phyloP scores from a whole-genome alignment of 257 asterid genomes.

The Primulina tabacum region DNA sequence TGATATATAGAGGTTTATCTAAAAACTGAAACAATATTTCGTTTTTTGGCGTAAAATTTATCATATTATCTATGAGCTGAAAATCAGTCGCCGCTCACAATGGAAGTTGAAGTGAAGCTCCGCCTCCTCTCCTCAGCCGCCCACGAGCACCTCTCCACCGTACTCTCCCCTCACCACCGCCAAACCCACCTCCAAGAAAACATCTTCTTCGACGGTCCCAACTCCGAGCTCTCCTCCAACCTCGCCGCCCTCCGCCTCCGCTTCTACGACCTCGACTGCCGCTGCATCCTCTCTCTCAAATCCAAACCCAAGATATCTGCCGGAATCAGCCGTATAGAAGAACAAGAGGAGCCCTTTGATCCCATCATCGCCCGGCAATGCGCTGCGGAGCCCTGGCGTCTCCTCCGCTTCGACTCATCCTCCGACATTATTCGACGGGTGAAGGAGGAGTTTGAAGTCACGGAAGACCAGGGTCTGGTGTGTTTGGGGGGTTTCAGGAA shows the following conservation, averaged over 20 bases:
- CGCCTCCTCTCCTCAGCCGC: conserved; percentile 60
- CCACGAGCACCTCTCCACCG: conserved; percentile 45
- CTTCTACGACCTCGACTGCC: conserved; percentile 81
- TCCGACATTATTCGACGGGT: conserved; percentile 50
- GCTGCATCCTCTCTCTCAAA: conserved; percentile 68
- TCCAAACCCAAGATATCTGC: conserved; percentile 57
- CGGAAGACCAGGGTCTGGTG: conserved; percentile 40
- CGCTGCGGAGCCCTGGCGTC: conserved; percentile 66
- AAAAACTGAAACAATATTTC: too few relatives aligned
- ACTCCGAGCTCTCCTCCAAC: conserved; percentile 62
- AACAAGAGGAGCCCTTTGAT: conserved; percentile 76
- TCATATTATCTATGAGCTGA: too few relatives aligned
- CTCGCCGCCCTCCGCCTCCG: conserved; percentile 91
- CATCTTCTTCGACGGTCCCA: conserved; percentile 76
- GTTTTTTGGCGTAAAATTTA: too few relatives aligned
- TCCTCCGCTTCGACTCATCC: conserved; percentile 37
- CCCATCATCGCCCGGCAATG: conserved; percentile 65
- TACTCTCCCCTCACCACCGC: conserved; percentile 47
- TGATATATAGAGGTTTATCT: too few relatives aligned
- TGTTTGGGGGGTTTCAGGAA: conserved; percentile 83
- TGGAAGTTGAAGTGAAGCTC: conserved; percentile 93
- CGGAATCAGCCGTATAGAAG: conserved; percentile 78
- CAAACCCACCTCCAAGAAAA: conserved; percentile 73
- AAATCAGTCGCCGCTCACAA: conserved; percentile 18
- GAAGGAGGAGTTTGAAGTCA: conserved; percentile 49